Base-by-base conservation (phyloP, 345 rosid genomes). In the Viola odorata region DNA sequence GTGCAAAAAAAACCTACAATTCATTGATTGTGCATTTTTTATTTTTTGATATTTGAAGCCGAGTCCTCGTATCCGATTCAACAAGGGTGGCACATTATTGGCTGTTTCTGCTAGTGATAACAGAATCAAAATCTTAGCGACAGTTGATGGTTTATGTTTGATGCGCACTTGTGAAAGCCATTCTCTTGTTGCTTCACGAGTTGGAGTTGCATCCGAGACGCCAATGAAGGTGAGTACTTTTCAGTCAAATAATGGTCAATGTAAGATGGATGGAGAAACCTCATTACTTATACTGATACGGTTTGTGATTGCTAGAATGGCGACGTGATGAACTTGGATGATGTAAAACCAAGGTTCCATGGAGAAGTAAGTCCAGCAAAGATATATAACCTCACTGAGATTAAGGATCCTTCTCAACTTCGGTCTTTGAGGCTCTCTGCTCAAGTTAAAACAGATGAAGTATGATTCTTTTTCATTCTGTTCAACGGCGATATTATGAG, bases 391-490 rank as follows among this genome's bases (percentile, higher is more conserved):
- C 62, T 45, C 6, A 58, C 68, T 15, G 77, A 77, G 41, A 74
- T 77, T 55, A 72, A 14, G 17, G 68, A 75, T 55, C 73, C 84
- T 45, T 53, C 71, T 59, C 75, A 62, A 10, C 61, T 66, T 52
- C 67, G 55, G 32, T 66, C 75, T 6, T 38, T 77, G 71, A 77
- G 63, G 55, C 77, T 80, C 45, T 39, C 78, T 6, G 32, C 67
- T 53, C 40, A 0, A 66, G 51, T 75, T 48, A 50, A 52, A 55
- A 39, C 66, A 60, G 75, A 75, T 39, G 73, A 76, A 77, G 84
- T 76, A 61, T 32, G 37, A 39, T 0, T 52, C 50, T 23, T 23
- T 23, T 23, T 23, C 32, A 23, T 23, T 23, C 32, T 23, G 32
- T 23, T 23, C 32, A 23, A 10, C 10, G 11, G 2, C 11, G 50